Percentiles rank a stretch among this genome's conserved stretches.
Evolutionary conservation across 2,329 filamentous ascomycete genomes (phyloP).

Genomic region (Fusarium vanettenii): DNA sequence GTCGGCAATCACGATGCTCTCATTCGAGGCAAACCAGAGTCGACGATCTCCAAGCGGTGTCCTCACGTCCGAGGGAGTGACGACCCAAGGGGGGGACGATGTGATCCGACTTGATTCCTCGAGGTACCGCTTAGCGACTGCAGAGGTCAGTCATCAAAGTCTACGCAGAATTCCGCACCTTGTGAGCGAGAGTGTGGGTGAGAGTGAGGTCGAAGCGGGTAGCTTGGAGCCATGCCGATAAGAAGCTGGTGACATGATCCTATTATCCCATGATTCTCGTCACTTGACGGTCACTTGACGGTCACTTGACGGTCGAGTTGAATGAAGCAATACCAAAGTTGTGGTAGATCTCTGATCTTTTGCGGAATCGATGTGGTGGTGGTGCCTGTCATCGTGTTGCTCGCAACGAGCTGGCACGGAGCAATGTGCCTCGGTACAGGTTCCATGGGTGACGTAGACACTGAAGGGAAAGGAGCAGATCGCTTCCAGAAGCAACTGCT

Average conservation of each 20-base stretch:
- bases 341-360: not conserved
- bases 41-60: not conserved
- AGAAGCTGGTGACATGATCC: not conserved
- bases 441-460: not conserved
- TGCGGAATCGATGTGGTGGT: not conserved
- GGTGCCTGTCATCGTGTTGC: not conserved
- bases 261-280: not conserved
- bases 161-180: not conserved
- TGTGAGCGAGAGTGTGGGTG: not conserved
- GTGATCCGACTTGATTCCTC: not conserved
- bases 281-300: slow-evolving; percentile 18
- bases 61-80: not conserved
- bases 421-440: not conserved
- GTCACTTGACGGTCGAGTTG: slow-evolving; percentile 10
- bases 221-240: not conserved
- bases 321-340: not conserved
- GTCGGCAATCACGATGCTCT: not conserved
- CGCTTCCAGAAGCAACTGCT: not conserved
- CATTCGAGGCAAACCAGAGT: not conserved
- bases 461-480: not conserved
- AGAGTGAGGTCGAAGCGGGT: not conserved
- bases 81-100: not conserved
- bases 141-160: not conserved
- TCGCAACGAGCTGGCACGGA: not conserved
- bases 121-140: not conserved